Conservation (phyloP, 495 filamentous ascomycete species). For the Platismatia glauca region DNA sequence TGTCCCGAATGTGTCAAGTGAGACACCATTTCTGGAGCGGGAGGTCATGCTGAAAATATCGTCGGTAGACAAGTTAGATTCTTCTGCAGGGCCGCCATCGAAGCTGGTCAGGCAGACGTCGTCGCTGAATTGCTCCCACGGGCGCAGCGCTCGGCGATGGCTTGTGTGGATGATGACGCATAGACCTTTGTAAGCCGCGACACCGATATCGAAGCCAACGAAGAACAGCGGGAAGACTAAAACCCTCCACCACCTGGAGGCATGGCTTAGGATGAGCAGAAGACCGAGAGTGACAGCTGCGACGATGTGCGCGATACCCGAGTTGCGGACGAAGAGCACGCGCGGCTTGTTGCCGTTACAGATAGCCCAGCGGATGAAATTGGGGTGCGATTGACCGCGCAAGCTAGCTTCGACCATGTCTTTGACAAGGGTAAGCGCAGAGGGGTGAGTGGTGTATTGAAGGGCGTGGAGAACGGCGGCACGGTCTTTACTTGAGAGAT, state of each 20-base stretch:
- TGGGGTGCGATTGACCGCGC: slow-evolving; percentile 62
- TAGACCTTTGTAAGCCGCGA: slow-evolving; percentile 63
- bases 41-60: slow-evolving; percentile 16
- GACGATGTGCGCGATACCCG: slow-evolving; percentile 46
- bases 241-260: slow-evolving; percentile 49
- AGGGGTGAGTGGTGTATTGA: slow-evolving; percentile 63
- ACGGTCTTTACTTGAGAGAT: slow-evolving; percentile 57
- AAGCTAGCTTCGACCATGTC: slow-evolving; percentile 50
- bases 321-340: slow-evolving; percentile 52
- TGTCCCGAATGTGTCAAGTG: slow-evolving; percentile 43
- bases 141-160: slow-evolving; percentile 61
- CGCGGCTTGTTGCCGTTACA: slow-evolving; percentile 67
- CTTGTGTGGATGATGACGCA: slow-evolving; percentile 66
- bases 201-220: slow-evolving; percentile 54
- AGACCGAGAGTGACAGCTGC: slow-evolving; percentile 42
- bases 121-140: slow-evolving; percentile 51
- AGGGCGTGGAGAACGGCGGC: slow-evolving; percentile 51
- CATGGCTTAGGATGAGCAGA: slow-evolving; percentile 49
- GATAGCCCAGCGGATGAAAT: slow-evolving; percentile 73
- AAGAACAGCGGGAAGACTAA: slow-evolving; percentile 51
- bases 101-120: slow-evolving; percentile 13
- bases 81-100: slow-evolving; percentile 14
- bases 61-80: slow-evolving; percentile 18
- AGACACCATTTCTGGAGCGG: slow-evolving; percentile 14
- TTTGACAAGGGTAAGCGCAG: slow-evolving; percentile 46